A percentile compares a stretch with the other conserved stretches of the same genome.
Evolutionary conservation across 208 protist species (phyloP).

Genomic region (Crithidia fasciculata): DNA sequence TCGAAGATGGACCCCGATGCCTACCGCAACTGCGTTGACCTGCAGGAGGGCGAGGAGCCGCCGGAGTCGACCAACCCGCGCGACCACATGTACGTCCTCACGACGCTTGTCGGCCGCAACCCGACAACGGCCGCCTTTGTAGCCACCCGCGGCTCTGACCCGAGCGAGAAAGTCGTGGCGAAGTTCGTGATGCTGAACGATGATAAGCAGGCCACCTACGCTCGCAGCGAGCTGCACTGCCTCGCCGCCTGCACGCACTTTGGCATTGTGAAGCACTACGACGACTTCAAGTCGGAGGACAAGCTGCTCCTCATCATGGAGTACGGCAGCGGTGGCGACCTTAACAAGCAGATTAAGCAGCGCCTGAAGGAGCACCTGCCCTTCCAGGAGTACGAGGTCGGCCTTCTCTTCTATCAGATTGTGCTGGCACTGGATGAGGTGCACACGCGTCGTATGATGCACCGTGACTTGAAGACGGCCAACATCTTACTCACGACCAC

Average conservation of each 20-base stretch:
- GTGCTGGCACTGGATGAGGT: slow-evolving; percentile 87
- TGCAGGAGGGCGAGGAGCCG: slow-evolving; percentile 75
- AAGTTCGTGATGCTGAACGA: slow-evolving; percentile 90
- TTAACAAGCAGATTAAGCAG: slow-evolving; percentile 88
- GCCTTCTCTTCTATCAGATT: slow-evolving; percentile 88
- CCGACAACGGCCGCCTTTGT: slow-evolving; percentile 87
- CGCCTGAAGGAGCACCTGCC: slow-evolving; percentile 72
- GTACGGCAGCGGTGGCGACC: slow-evolving; percentile 88
- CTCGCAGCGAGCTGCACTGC: slow-evolving; percentile 86
- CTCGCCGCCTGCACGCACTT: slow-evolving; percentile 88
- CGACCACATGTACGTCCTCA: slow-evolving; percentile 86
- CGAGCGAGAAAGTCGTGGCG: slow-evolving; percentile 71
- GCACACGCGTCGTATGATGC: slow-evolving; percentile 87
- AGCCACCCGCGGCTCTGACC: slow-evolving; percentile 71
- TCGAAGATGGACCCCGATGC: slow-evolving; percentile 45
- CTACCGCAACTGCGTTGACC: slow-evolving; percentile 34
- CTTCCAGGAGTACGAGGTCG: slow-evolving; percentile 87
- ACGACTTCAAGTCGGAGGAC: slow-evolving; percentile 78
- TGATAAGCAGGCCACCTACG: slow-evolving; percentile 84
- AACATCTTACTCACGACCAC: slow-evolving; percentile 90
- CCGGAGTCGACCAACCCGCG: slow-evolving; percentile 65
- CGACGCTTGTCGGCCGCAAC: slow-evolving; percentile 81
- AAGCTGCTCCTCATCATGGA: slow-evolving; percentile 91
- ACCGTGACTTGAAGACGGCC: slow-evolving; percentile 91
- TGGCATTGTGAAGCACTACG: slow-evolving; percentile 90